Conservation (phyloP, 768 basidiomycete genomes). For the Auricularia sp. region DNA sequence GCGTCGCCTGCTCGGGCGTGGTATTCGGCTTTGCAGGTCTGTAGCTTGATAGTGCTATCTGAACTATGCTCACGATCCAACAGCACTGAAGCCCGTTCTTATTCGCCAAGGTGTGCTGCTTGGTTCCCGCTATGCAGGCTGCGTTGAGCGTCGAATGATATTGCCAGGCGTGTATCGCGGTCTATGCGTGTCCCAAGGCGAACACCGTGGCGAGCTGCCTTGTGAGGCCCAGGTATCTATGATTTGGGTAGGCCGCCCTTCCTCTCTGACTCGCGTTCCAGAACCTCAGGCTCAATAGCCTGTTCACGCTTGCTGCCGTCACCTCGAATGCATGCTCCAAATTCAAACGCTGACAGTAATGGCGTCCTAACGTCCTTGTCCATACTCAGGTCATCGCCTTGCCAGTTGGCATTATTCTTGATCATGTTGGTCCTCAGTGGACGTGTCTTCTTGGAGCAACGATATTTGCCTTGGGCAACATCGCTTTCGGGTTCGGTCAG, state of each 20-base stretch:
- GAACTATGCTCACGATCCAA: too few relatives aligned
- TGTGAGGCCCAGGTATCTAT: slow-evolving; percentile 12
- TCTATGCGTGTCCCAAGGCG: slow-evolving; percentile 11
- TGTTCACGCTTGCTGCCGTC: slow-evolving; percentile 18
- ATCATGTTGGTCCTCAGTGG: slow-evolving; percentile 20
- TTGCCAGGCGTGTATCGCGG: slow-evolving; percentile 18
- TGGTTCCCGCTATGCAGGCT: background rate
- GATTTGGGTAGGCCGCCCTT: too few relatives aligned
- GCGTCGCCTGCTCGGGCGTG: slow-evolving; percentile 14
- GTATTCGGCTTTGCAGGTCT: slow-evolving; percentile 19
- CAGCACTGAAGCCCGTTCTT: slow-evolving; percentile 25
- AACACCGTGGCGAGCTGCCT: slow-evolving; percentile 7
- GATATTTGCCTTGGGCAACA: slow-evolving; percentile 21
- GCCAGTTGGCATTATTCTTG: slow-evolving; percentile 19
- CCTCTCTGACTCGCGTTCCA: too few relatives aligned
- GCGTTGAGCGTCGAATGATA: background rate
- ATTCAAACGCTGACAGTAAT: background rate
- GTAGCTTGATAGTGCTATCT: too few relatives aligned
- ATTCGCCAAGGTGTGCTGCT: slow-evolving; percentile 14
- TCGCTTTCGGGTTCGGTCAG: slow-evolving; percentile 19
- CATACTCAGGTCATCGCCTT: slow-evolving; percentile 16
- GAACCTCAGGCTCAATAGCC: slow-evolving; percentile 17
- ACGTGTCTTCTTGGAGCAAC: slow-evolving; percentile 22
- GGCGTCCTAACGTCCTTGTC: background rate
- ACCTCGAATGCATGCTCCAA: background rate